Base-by-base conservation (phyloP, 805 yeast species). In the Maudiozyma pseudohumilis region DNA sequence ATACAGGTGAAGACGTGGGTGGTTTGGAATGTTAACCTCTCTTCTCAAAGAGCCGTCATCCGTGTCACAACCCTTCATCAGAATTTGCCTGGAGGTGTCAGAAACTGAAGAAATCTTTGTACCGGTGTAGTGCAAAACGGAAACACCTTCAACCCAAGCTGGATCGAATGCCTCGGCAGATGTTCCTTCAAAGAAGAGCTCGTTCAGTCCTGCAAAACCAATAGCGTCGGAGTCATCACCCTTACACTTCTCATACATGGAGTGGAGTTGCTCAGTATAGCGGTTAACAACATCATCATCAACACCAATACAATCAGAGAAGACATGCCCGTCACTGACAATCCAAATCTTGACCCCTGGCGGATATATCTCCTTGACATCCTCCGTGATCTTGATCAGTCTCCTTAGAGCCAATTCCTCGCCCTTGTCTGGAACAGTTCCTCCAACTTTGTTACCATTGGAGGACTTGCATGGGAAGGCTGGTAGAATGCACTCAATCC, bases 381-480 rank as follows among this genome's bases (percentile, higher is more conserved):
- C 55, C 34, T 50, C 42, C n/a, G 61, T 49, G 7, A 58, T 53
- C 22, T 55, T 41, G n/a, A 64, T 52, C 31, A 66, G 48, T 40
- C 67, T 60, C 49, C 53, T 59, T 36, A 66, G 47, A 2, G 70
- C 70, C 10, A 66, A 40, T 38, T 64, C 69, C 44, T 66, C 71
- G 25, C 80, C 81, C 52, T 66, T 67, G 45, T 75, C 81, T 5
- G 81, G 81, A 31, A 53, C 48, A 15, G 50, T 40, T 5, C 71
- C 68, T 26, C 64, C 59, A 3, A 75, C 80, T 48, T 75, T 75
- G 25, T 69, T 63, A 22, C 51, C 39, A 46, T 75, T 75, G n/a
- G 79, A 73, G 0, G 79, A 71, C 50, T 75, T 75, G 48, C 80
- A 75, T 8, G 81, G 81, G 43, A 75, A 75, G 0, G 81, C 81